phyloP scores from a whole-genome alignment of 2,329 filamentous ascomycete species.

The Chrysosphaeria jannelii region DNA sequence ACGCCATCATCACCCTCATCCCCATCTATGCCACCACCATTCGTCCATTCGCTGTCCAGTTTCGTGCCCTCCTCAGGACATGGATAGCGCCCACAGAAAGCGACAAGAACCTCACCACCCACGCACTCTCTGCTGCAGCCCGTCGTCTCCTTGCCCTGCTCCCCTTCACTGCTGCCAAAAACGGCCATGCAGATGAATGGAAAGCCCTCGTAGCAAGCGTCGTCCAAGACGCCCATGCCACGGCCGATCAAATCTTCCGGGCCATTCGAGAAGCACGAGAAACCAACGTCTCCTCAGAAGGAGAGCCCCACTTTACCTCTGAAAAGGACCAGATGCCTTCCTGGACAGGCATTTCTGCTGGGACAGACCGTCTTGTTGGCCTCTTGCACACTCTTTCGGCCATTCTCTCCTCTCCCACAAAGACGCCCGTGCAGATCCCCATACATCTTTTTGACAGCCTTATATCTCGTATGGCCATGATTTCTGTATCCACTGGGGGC shows the following conservation, averaged over 20 bases:
- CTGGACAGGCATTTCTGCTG: constrained; percentile 51
- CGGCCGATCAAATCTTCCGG: constrained; percentile 49
- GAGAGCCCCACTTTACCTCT: constrained; percentile 17
- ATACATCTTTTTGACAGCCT: constrained; percentile 38
- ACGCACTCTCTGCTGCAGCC: constrained; percentile 22
- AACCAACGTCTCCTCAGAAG: constrained; percentile 12
- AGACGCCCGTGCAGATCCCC: constrained; percentile 32
- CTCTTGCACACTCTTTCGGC: constrained; percentile 33
- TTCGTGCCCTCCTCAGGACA: constrained; percentile 26
- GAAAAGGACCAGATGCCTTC: constrained; percentile 22
- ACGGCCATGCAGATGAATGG: constrained; percentile 53
- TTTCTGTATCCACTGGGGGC: constrained; percentile 13
- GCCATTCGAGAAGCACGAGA: constrained; percentile 61
- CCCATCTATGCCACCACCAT: constrained; percentile 63
- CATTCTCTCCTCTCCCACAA: constrained; percentile 32
- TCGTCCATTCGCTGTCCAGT: constrained; percentile 40
- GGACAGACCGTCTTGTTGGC: constrained; percentile 34
- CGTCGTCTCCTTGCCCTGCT: constrained; percentile 38
- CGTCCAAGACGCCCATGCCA: constrained; percentile 33
- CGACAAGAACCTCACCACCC: constrained; percentile 16
- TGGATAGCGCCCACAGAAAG: constrained; percentile 34
- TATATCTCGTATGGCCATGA: constrained; percentile 34
- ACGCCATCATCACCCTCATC: constrained; percentile 39
- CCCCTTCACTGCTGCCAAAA: constrained; percentile 56
- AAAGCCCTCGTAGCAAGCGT: constrained; percentile 28